These are phyloP conservation scores for Pseudevernia furfuracea DNA, from an alignment of 495 filamentous ascomycete genomes.

Conservation along the genomic window DNA sequence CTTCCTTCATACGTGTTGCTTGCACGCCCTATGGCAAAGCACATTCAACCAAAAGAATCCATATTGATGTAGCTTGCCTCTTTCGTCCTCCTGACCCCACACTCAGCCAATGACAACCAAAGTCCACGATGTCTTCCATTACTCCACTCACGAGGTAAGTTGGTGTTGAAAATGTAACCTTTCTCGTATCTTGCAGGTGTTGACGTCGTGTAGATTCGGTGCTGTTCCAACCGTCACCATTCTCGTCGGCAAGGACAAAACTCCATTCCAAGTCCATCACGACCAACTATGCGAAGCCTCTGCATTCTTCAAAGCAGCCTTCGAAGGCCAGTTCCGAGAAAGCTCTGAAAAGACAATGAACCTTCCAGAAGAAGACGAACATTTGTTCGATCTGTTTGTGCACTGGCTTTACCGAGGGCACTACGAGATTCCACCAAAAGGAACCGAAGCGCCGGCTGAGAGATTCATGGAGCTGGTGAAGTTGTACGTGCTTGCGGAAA, in stretches of 20 bases:
- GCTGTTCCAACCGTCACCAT: constrained; percentile 7
- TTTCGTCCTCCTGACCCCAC: too few relatives aligned
- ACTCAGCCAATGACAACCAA: too few relatives aligned
- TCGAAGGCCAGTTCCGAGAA: constrained; percentile 13
- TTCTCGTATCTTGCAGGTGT: too few relatives aligned
- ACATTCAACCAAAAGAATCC: too few relatives aligned
- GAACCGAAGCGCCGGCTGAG: not conserved
- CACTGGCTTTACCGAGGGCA: constrained; percentile 20
- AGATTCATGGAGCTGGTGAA: not conserved
- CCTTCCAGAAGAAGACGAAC: constrained; percentile 21
- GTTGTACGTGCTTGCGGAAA: constrained; percentile 12
- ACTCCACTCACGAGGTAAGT: too few relatives aligned
- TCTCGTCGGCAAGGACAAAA: constrained; percentile 10
- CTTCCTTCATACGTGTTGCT: too few relatives aligned
- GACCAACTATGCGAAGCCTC: constrained; percentile 11
- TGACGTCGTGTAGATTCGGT: not conserved
- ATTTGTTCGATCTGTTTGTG: constrained; percentile 19
- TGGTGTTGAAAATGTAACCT: too few relatives aligned
- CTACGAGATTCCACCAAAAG: not conserved
- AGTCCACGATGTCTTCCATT: too few relatives aligned
- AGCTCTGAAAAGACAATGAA: constrained; percentile 6
- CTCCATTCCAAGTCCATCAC: constrained; percentile 13
- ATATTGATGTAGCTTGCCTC: too few relatives aligned
- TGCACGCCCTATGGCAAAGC: too few relatives aligned
- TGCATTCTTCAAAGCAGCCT: constrained; percentile 12